phyloP scores from a whole-genome alignment of 768 basidiomycete genomes.

The Lactarius evosmus region DNA sequence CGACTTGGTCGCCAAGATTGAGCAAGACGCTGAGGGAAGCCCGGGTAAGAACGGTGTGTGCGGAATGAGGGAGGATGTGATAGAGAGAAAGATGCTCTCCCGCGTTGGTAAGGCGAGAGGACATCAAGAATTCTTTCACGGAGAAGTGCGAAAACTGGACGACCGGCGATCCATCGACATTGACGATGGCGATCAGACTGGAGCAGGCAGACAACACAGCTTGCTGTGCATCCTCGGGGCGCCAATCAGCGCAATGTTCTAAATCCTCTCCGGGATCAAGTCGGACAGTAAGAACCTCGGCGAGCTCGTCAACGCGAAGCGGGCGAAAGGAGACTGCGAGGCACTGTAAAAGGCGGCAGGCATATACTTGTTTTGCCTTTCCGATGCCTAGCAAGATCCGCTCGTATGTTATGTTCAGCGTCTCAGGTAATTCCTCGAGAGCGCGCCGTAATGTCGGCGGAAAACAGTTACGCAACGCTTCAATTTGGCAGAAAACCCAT shows the following conservation, averaged over 20 bases:
- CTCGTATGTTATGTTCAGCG: slow-evolving; percentile 3
- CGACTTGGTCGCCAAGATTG: neutral
- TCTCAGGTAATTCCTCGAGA: neutral
- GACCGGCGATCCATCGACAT: neutral
- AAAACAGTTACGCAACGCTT: neutral
- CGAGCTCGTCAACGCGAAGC: slow-evolving; percentile 12
- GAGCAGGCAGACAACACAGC: slow-evolving; percentile 1
- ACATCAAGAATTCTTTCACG: neutral
- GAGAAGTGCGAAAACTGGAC: neutral
- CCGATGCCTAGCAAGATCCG: neutral
- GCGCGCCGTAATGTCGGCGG: neutral
- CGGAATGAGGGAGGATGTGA: slow-evolving; percentile 4
- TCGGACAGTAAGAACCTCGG: neutral
- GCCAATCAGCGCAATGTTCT: neutral
- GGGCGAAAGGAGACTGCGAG: neutral
- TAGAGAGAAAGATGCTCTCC: neutral
- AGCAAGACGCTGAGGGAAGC: slow-evolving; percentile 3
- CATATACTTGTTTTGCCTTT: neutral
- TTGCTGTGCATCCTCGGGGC: neutral
- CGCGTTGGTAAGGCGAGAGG: neutral
- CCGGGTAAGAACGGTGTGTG: neutral
- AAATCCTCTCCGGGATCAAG: neutral
- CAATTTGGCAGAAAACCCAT: slow-evolving; percentile 6
- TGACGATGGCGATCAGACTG: neutral
- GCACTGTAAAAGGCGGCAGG: slow-evolving; percentile 1